Conservation (phyloP, 2,329 filamentous ascomycete species). For the Didymella sp. region DNA sequence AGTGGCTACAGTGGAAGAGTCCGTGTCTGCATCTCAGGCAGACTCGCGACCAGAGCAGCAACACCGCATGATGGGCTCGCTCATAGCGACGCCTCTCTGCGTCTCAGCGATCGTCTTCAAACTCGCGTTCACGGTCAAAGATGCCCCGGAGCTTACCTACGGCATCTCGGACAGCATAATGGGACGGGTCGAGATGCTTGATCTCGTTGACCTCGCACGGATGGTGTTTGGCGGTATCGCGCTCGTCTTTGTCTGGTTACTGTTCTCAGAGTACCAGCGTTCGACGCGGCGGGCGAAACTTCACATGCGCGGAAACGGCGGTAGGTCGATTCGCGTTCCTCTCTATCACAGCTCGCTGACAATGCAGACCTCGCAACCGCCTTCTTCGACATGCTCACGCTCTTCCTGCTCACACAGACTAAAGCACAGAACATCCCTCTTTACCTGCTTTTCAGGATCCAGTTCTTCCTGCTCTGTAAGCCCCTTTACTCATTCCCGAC, state of each 20-base stretch:
- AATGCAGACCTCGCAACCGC: slow-evolving; percentile 58
- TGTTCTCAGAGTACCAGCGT: slow-evolving; percentile 39
- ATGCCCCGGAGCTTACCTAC: slow-evolving; percentile 77
- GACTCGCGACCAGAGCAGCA: slow-evolving; percentile 36
- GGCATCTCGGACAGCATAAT: slow-evolving; percentile 54
- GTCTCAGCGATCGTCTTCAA: slow-evolving; percentile 80
- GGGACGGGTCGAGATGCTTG: slow-evolving; percentile 53
- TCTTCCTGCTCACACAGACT: slow-evolving; percentile 87
- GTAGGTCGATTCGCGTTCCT: slow-evolving; percentile 24
- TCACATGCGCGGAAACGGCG: slow-evolving; percentile 30
- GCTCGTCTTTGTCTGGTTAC: slow-evolving; percentile 39
- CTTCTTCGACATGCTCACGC: slow-evolving; percentile 67
- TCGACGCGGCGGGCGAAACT: slow-evolving; percentile 25
- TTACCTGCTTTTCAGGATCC: slow-evolving; percentile 75
- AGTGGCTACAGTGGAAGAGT: slow-evolving; percentile 32
- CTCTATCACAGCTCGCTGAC: slow-evolving; percentile 10
- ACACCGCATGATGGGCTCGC: slow-evolving; percentile 40
- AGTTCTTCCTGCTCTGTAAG: slow-evolving; percentile 61
- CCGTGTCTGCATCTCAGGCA: slow-evolving; percentile 18
- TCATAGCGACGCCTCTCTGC: slow-evolving; percentile 52
- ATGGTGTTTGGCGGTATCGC: slow-evolving; percentile 50
- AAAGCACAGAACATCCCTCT: slow-evolving; percentile 85
- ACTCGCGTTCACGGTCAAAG: slow-evolving; percentile 82
- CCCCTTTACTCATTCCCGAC: not conserved
- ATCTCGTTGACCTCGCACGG: slow-evolving; percentile 38